These are phyloP conservation scores for Glycine tomentella DNA, from an alignment of 306 rosid species.

Conservation along the genomic window DNA sequence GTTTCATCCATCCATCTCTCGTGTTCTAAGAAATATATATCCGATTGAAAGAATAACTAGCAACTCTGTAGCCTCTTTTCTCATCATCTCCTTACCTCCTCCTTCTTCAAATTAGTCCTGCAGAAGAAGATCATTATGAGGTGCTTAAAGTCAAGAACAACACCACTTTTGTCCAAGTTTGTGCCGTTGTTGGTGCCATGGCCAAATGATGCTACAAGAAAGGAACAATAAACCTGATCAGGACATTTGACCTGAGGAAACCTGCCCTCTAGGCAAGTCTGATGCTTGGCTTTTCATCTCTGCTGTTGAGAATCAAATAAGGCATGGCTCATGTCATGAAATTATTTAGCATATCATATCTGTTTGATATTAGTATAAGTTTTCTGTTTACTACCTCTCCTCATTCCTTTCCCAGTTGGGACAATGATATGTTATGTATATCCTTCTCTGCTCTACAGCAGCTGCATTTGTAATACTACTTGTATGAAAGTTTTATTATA, in stretches of 20 bases:
- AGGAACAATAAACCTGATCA: slow-evolving; percentile 16
- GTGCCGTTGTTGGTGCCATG: slow-evolving; percentile 54
- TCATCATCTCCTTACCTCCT: neutral
- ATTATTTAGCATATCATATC: slow-evolving; percentile 3
- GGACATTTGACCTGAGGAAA: slow-evolving; percentile 50
- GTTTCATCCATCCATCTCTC: slow-evolving; percentile 33
- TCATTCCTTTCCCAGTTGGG: neutral
- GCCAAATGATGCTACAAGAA: slow-evolving; percentile 45
- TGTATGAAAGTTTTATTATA: slow-evolving; percentile 30
- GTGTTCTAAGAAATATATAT: neutral
- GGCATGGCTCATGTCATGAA: slow-evolving; percentile 15
- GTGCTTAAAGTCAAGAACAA: slow-evolving; percentile 37
- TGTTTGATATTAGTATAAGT: neutral
- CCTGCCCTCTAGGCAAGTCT: slow-evolving; percentile 95
- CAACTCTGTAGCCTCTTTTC: neutral
- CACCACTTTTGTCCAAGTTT: slow-evolving; percentile 35
- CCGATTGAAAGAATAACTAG: slow-evolving; percentile 44
- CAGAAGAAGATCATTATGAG: slow-evolving; percentile 40
- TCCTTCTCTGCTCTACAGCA: slow-evolving; percentile 24
- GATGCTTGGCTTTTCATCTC: slow-evolving; percentile 76
- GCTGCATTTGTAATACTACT: slow-evolving; percentile 14
- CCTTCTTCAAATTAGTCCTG: neutral
- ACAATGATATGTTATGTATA: slow-evolving; percentile 9
- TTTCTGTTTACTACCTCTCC: slow-evolving; percentile 28
- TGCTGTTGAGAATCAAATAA: slow-evolving; percentile 42